Base-by-base conservation (phyloP, 306 rosid genomes). In the Acacia crassicarpa region DNA sequence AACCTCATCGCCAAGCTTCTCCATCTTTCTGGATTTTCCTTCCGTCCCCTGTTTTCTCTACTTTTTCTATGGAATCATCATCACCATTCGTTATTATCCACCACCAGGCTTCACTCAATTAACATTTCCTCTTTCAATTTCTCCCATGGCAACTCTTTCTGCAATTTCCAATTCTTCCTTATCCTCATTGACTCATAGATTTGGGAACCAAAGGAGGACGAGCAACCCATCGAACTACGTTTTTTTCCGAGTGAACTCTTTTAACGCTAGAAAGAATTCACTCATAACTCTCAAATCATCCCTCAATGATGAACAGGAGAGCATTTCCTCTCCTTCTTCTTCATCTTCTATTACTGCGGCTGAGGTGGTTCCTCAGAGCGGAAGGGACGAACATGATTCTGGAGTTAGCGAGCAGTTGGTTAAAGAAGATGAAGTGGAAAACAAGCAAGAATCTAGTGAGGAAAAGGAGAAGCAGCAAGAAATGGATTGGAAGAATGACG, bases 401-500 rank as follows among this genome's bases (percentile, higher is more conserved):
- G 84, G 56, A 82, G 49, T 63, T 76, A 67, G 69, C 33, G 84
- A 77, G 44, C 45, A 44, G 66, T 41, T 74, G 27, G 46, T 15
- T 14, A 74, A 69, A 79, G 86, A 76, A 75, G 86, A 7, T 33
- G 84, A 65, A 63, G 14, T 12, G 62, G 40, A 15, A 45, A 15
- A 49, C 22, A 82, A 82, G 35, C 68, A 51, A 44, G 76, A 22
- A 23, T 35, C 63, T 33, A 75, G 63, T 25, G 82, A 78, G 62
- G 82, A 87, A 72, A 76, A 80, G n/a, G 82, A 90, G 83, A 81
- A 86, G 19, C 93, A 85, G 71, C 98, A 90, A 40, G 97, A 93
- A 63, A 69, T 58, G 79, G 98, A 93, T 77, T 93, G 98, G 98
- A 93, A 91, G 81, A 88, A 81, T 2, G 98, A 94, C 68, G 91